Percentiles rank a stretch among this genome's conserved stretches.
Conservation (phyloP, 768 basidiomycete species). For the Collybiopsis luxurians region DNA sequence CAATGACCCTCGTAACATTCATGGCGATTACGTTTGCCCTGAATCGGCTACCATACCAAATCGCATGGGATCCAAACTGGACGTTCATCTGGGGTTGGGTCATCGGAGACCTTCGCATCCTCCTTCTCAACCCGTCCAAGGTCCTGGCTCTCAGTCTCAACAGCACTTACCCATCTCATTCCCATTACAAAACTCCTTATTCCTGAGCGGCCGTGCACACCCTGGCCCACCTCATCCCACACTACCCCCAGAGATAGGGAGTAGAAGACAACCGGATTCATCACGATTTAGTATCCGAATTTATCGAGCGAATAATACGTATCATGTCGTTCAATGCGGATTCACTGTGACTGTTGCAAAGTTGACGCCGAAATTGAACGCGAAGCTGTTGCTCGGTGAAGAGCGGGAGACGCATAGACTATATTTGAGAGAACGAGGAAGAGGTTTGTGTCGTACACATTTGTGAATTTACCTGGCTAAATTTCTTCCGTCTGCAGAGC, state of each 20-base stretch:
- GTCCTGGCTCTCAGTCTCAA: too few relatives aligned
- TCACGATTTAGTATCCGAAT: conserved; percentile 65
- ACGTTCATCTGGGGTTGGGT: neutral
- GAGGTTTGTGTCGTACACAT: conserved; percentile 43
- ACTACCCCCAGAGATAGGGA: neutral
- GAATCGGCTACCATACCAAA: neutral
- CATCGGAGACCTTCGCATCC: neutral
- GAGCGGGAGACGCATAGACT: conserved; percentile 61
- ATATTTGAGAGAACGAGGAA: conserved; percentile 73
- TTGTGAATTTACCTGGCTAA: too few relatives aligned
- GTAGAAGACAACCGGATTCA: neutral
- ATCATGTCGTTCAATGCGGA: conserved; percentile 65
- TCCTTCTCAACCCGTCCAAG: neutral
- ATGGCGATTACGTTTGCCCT: neutral
- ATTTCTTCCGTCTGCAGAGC: conserved; percentile 48
- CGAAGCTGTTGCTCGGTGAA: conserved; percentile 48
- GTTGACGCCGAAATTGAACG: conserved; percentile 58
- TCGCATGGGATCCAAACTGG: neutral
- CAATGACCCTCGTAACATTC: too few relatives aligned
- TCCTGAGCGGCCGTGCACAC: neutral
- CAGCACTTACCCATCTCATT: too few relatives aligned
- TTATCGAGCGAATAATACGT: conserved; percentile 69
- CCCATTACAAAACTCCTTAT: neutral
- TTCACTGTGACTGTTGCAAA: conserved; percentile 66
- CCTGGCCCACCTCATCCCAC: neutral